Evolutionary conservation across 352 stramenopile species (phyloP), one percentile per base, ranked within the genome.

Genomic region (Albugo laibachii): DNA sequence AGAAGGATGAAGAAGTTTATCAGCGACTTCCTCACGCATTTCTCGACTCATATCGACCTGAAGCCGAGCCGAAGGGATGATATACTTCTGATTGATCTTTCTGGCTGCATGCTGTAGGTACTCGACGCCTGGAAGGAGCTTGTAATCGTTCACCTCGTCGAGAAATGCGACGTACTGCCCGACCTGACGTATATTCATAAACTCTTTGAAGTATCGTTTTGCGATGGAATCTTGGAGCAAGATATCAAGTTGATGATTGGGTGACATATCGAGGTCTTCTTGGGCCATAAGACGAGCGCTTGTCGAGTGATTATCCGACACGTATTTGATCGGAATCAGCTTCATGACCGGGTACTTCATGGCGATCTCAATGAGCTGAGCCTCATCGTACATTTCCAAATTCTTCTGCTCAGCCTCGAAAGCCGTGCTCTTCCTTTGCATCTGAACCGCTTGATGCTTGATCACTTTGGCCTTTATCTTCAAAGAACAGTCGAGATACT

Each of bases 1-100:
- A 18, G 65, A 80, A 38, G 76, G 76, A 27, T 78, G 83, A 14
- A 65, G 39, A 16, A 88, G 55, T 14, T 61, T 58, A 46, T 74
- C 52, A 36, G 56, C 71, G 50, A 88, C 82, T 40, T 88, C 76
- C 27, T 84, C 66, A 11, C 76, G 73, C 70, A 88, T 85, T 6
- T 67, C 61, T 8, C 63, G 74, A 53, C 68, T 83, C 72, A 88
- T 88, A 59, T 88, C 76, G 0, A 88, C 76, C 48, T 88, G 76
- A 20, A 88, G 59, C 41, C 79, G 74, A 19, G 76, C 70, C 35
- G 55, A 75, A 13, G 72, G 70, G 45, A 80, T 58, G 41, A 88
- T 79, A 49, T 88, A 88, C 54, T 88, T 88, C 44, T 71, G 68
- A 47, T 82, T 86, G 47, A 88, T 81, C 54, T 88, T 88, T 57